A percentile compares a stretch with the other conserved stretches of the same genome.
Evolutionary conservation across 139 green algal species (phyloP).

Genomic region (Desmodesmus armatus): DNA sequence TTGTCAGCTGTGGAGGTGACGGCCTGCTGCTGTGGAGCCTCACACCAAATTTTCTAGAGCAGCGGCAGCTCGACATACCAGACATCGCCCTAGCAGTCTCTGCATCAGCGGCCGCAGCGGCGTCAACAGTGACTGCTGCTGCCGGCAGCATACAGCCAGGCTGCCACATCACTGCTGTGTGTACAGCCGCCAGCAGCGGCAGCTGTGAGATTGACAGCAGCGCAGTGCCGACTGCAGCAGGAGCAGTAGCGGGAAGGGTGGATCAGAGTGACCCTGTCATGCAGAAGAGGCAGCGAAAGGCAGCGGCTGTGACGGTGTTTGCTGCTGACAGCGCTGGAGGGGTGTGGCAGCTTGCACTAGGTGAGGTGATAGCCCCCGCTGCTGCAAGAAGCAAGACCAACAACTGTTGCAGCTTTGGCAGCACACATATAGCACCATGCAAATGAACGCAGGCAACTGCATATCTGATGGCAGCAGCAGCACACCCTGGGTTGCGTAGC

Average conservation of each 20-base stretch:
- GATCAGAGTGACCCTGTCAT: no score
- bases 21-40: constrained; percentile 63
- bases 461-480: no score
- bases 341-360: constrained; percentile 30
- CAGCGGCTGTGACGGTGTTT: constrained; percentile 41
- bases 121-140: neutral
- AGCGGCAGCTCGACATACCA: constrained; percentile 42
- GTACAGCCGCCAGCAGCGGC: constrained; percentile 17
- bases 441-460: no score
- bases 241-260: neutral
- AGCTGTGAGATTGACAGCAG: neutral
- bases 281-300: neutral
- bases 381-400: neutral
- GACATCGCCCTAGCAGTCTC: constrained; percentile 5
- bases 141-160: neutral
- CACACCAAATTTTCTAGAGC: constrained; percentile 45
- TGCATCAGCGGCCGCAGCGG: no score
- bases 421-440: no score
- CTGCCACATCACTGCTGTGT: neutral
- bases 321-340: constrained; percentile 30
- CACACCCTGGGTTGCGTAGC: neutral
- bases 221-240: neutral
- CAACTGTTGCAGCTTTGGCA: neutral
- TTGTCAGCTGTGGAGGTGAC: constrained; percentile 52
- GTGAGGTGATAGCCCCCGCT: neutral